Percentiles rank a stretch among this genome's conserved stretches.
These are phyloP conservation scores for Aspergillus sp. DNA, from an alignment of 2,329 filamentous ascomycete genomes.

Conservation along the genomic window DNA sequence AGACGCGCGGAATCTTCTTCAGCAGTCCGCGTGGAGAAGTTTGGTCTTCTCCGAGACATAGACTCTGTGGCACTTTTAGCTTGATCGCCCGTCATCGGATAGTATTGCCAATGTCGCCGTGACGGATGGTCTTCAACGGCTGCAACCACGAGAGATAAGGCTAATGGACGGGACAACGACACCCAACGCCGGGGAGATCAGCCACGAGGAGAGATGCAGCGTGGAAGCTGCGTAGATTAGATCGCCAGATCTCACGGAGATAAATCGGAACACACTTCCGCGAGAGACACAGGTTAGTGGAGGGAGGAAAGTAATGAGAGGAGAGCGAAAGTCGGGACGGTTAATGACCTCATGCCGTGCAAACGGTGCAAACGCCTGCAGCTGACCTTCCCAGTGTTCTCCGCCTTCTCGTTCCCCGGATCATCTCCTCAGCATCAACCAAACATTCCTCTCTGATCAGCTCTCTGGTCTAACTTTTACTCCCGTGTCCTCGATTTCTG, in stretches of 20 bases:
- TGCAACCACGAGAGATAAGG: too few relatives aligned
- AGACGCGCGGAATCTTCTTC: conserved; percentile 37
- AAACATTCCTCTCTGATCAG: too few relatives aligned
- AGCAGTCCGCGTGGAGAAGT: conserved; percentile 37
- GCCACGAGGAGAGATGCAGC: background rate
- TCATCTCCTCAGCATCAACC: background rate
- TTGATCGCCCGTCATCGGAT: conserved; percentile 22
- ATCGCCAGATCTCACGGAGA: too few relatives aligned
- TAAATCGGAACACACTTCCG: too few relatives aligned
- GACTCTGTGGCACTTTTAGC: conserved; percentile 20
- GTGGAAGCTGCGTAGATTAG: background rate
- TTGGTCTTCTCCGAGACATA: conserved; percentile 36
- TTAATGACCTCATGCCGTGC: conserved; percentile 22
- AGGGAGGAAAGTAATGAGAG: background rate
- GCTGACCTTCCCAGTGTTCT: conserved; percentile 1
- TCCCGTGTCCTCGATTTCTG: background rate
- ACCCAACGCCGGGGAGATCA: too few relatives aligned
- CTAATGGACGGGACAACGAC: too few relatives aligned
- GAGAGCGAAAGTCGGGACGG: background rate
- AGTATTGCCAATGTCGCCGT: background rate
- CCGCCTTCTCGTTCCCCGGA: background rate
- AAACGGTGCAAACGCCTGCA: conserved; percentile 33
- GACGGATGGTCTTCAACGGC: too few relatives aligned
- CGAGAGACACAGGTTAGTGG: background rate
- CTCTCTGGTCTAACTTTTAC: too few relatives aligned